Base-by-base conservation (phyloP, 768 basidiomycete genomes). In the Kwoniella botswanensis region DNA sequence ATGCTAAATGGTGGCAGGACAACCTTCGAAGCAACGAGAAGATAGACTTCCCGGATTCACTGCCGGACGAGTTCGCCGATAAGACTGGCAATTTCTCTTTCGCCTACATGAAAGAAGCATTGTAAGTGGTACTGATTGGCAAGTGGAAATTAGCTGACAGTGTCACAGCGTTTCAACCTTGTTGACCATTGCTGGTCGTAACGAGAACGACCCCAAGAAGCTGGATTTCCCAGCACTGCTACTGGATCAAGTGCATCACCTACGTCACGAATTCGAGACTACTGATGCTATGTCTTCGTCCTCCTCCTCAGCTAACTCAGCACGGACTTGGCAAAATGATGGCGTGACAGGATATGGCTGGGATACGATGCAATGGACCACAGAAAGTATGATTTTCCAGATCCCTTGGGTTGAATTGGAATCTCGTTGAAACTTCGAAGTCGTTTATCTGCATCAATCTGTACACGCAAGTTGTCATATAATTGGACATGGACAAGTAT, bases 91-190 rank as follows among this genome's bases (percentile, higher is more conserved):
- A 86, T 41, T 94, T 94, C 85, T 92, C 90, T 74, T 94, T 94
- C 80, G 92, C 93, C 0, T 94, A 93, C 82, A 85, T 94, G 76
- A 94, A 95, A 81, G 93, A 94, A 83, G 92, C 89, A 2, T 94
- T 94, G 93, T 94, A 79, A 71, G 91, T 65, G 21, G 50, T 26
- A 17, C 17, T 58, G 2, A 61, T 5, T 3, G 17, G 4, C 6
- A 46, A 62, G 24, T 2, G 4, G 21, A 21, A 18, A 9, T 43
- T 24, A 2, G 21, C 46, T 54, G 22, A 55, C 63, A 21, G 21
- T 9, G 64, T 60, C 41, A 21, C 72, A 93, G 92, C 78, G 89
- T 93, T 18, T 90, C 92, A 3, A 85, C 90, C 2, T 86, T 93
- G n/a, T 89, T 93, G 29, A 86, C 86, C 12, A 82, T 93, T 17